phyloP scores from a whole-genome alignment of 2,329 filamentous ascomycete genomes.

The Cladosporium phlei region DNA sequence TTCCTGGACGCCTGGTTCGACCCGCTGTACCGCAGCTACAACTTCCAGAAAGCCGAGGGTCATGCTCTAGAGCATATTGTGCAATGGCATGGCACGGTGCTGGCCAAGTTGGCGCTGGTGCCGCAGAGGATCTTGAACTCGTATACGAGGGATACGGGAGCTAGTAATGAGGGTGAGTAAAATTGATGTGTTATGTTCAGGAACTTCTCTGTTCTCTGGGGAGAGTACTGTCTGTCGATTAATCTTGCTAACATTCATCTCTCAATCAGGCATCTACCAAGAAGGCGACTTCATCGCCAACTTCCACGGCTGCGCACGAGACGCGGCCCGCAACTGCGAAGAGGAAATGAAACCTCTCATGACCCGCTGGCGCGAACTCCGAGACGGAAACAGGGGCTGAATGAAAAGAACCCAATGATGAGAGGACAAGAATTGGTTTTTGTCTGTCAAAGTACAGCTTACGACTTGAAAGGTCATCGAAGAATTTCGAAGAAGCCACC shows the following conservation, averaged over 20 bases:
- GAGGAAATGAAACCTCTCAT: constrained; percentile 60
- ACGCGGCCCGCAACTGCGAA: constrained; percentile 54
- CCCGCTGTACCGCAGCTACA: constrained; percentile 86
- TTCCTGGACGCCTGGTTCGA: constrained; percentile 96
- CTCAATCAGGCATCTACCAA: constrained; percentile 52
- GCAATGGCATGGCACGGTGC: constrained; percentile 88
- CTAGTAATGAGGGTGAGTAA: constrained; percentile 24
- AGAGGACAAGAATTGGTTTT: no score
- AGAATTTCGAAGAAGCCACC: no score
- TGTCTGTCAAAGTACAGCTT: no score
- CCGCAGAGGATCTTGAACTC: constrained; percentile 80
- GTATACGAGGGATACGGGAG: constrained; percentile 54
- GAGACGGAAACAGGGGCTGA: constrained; percentile 19
- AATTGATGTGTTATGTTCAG: no score
- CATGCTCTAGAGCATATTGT: constrained; percentile 71
- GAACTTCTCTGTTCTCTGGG: no score
- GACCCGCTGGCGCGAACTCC: constrained; percentile 32
- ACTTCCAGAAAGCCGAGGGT: constrained; percentile 89
- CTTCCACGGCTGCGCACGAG: constrained; percentile 65
- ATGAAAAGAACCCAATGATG: no score
- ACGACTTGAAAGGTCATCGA: no score
- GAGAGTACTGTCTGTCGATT: constrained; percentile 20
- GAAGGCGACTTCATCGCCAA: constrained; percentile 81
- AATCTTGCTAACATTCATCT: constrained; percentile 27
- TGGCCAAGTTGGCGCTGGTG: constrained; percentile 84